A percentile compares a stretch with the other conserved stretches of the same genome.
phyloP scores from a whole-genome alignment of 441 rosid genomes.

The Kokia cookei region DNA sequence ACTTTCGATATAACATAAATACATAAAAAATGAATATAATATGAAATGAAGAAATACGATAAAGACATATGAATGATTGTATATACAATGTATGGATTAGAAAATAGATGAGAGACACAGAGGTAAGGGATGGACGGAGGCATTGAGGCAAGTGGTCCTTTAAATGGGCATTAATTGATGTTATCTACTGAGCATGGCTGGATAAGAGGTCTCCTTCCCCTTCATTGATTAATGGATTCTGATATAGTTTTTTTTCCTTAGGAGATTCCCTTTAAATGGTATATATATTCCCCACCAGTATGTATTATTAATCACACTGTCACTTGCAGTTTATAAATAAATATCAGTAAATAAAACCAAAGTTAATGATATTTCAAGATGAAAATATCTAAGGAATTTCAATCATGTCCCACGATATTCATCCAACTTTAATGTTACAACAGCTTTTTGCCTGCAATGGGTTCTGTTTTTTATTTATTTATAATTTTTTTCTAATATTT shows the following conservation, averaged over 20 bases:
- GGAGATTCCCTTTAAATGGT: neutral
- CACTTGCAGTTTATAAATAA: neutral
- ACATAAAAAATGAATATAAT: neutral
- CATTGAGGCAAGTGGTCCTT: conserved; percentile 1
- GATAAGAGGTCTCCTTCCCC: neutral
- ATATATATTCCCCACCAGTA: neutral
- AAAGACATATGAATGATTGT: too few species aligned
- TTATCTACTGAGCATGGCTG: neutral
- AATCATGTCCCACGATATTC: neutral
- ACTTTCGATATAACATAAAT: neutral
- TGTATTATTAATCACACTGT: neutral
- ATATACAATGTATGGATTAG: neutral
- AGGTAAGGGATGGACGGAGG: neutral
- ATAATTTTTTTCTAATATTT: too few species aligned
- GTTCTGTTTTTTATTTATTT: too few species aligned
- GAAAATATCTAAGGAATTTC: neutral
- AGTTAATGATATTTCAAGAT: neutral
- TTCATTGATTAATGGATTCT: neutral
- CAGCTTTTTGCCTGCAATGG: too few species aligned
- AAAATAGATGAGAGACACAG: neutral
- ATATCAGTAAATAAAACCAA: neutral
- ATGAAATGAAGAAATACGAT: neutral
- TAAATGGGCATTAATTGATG: conserved; percentile 1
- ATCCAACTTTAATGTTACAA: neutral
- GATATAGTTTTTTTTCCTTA: neutral